Conservation (phyloP, 2,329 filamentous ascomycete genomes). For the Fusarium xylarioides region DNA sequence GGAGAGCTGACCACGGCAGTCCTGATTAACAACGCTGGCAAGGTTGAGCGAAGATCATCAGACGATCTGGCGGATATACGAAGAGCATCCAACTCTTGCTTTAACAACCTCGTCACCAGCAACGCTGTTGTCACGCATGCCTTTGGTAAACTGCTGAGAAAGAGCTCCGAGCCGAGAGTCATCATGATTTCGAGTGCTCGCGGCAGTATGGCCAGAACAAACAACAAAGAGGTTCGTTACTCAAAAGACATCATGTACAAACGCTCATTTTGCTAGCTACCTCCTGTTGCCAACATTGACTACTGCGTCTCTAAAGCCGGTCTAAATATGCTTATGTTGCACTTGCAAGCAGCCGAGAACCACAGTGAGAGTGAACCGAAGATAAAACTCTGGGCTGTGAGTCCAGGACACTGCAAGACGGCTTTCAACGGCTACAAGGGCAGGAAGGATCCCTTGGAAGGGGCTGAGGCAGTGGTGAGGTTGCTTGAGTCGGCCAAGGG, state of each 20-base stretch:
- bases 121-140: background rate
- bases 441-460: background rate
- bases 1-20: background rate
- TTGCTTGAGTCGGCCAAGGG: background rate
- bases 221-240: background rate
- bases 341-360: background rate
- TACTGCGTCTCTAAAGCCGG: slow-evolving; percentile 9
- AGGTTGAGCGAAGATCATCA: background rate
- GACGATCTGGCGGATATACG: background rate
- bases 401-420: slow-evolving; percentile 8
- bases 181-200: slow-evolving; percentile 21
- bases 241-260: accelerated
- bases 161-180: background rate
- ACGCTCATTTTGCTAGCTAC: background rate
- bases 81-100: background rate
- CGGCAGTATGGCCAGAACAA: background rate
- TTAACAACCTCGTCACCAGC: slow-evolving; percentile 9
- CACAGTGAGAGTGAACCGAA: background rate
- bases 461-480: background rate
- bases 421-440: slow-evolving; percentile 10
- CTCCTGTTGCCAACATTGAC: slow-evolving; percentile 3
- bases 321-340: slow-evolving; percentile 6
- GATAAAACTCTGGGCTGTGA: slow-evolving; percentile 7
- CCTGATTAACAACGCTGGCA: slow-evolving; percentile 3
- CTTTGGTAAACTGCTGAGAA: background rate